Conservation (phyloP, 108 stramenopile genomes). For the Nitzschia sp. region DNA sequence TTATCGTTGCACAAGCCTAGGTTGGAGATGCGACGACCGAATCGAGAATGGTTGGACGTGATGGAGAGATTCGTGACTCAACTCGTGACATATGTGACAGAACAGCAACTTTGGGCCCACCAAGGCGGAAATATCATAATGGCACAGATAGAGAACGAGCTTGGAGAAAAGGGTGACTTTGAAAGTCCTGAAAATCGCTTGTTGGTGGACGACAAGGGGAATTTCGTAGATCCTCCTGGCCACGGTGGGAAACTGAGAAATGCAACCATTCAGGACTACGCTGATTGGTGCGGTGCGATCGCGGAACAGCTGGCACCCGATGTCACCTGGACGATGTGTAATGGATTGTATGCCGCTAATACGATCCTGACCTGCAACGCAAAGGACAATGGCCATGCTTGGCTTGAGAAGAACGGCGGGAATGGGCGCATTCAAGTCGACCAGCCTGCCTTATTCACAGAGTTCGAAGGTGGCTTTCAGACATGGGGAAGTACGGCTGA, state of each 20-base stretch:
- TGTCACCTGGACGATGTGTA: slow-evolving; percentile 77
- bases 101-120: slow-evolving; percentile 43
- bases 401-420: slow-evolving; percentile 58
- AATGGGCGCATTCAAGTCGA: slow-evolving; percentile 54
- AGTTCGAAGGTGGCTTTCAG: slow-evolving; percentile 58
- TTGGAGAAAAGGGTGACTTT: slow-evolving; percentile 40
- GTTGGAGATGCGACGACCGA: slow-evolving; percentile 51
- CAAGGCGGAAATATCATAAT: slow-evolving; percentile 66
- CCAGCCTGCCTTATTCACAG: slow-evolving; percentile 55
- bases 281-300: slow-evolving; percentile 56
- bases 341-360: slow-evolving; percentile 49
- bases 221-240: slow-evolving; percentile 12
- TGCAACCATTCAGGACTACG: slow-evolving; percentile 56
- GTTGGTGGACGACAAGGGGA: slow-evolving; percentile 17
- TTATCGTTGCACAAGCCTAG: slow-evolving; percentile 39
- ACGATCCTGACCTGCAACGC: slow-evolving; percentile 74
- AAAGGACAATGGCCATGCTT: slow-evolving; percentile 29
- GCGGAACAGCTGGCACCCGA: slow-evolving; percentile 38
- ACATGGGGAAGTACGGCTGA: slow-evolving; percentile 56
- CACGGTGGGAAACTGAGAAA: slow-evolving; percentile 2
- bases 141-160: slow-evolving; percentile 76
- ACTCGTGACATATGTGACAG: slow-evolving; percentile 42
- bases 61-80: slow-evolving; percentile 44
- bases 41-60: slow-evolving; percentile 50
- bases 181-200: slow-evolving; percentile 6